Base-by-base conservation (phyloP, 257 asterid species). In the Solanum sejunctum region DNA sequence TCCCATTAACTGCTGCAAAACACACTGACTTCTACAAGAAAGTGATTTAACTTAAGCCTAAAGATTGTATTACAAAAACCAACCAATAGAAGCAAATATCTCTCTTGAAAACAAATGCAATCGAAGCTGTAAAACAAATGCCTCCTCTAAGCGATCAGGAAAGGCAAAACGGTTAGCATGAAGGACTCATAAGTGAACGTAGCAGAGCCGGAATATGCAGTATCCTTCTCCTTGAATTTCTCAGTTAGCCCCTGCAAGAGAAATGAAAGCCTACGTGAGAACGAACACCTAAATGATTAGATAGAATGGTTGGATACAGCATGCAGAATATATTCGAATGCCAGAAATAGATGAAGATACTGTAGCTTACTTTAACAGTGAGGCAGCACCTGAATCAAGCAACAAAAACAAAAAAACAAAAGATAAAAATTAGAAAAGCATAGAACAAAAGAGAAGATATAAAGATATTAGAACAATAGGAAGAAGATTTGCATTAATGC, bases 181-280 rank as follows among this genome's bases (percentile, higher is more conserved):
- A 94, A 95, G 81, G 97, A 20, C 84, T 95, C 99, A 1, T 94
- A 95, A 41, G 90, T 86, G 92, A 95, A 95, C 72, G 95, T 94
- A 73, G 97, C 98, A 3, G 98, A 91, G 51, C 98, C 99, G 16
- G 97, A 45, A 85, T 89, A 92, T 32, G 91, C 52, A 28, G 91
- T 87, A 88, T 95, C 99, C 94, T 93, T 95, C 93, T 95, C 99
- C 92, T 95, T 97, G 90, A 97, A 97, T 85, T 97, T 97, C 83
- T 97, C 98, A 16, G 99, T 95, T 87, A 97, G 89, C 17, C 98
- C 99, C 99, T 95, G 92, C 90, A 89, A 26, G 52, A 51, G 4
- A 49, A 52, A 16, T 10, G 13, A 52, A 17, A 4, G 5, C 9
- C 15, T 10, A 16, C 5, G 17, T 16, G 26, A 78, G 82, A 10